Evolutionary conservation across 768 basidiomycete genomes (phyloP), one percentile per base, ranked within the genome.

Genomic region (Lactifluus hygrophoroides): DNA sequence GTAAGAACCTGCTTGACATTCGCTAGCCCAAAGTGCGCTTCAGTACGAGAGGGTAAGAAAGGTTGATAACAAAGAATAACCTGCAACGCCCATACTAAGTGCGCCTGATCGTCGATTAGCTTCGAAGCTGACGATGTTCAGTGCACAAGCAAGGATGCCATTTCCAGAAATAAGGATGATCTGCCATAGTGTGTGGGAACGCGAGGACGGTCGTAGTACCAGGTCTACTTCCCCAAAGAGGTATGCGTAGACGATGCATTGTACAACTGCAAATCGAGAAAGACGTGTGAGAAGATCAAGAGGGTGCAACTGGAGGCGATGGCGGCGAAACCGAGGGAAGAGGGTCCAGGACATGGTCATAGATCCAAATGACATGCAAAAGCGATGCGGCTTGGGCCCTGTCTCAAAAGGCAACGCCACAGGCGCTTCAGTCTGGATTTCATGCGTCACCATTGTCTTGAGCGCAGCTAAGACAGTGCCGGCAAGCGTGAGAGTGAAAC

Each of bases 1-100:
- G 94, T 95, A 66, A 96, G 69, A 10, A 94, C 94, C 68, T 96
- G 94, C 71, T 97, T 97, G 50, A 95, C 85, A 70, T 94, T 93
- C 52, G 84, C 90, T 89, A 65, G 3, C 43, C 34, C 32, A 21
- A 34, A n/a, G n/a, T 9, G 27, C 27, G 3, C 9, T 45, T 57
- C 14, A 66, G 57, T 27, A 44, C 9, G 25, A 32, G n/a, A 17
- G 32, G 1, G 30, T 17, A 10, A 14, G 30, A 42, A 14, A 35
- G 17, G 25, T 14, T 38, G 44, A 11, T 23, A 30, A 43, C 34
- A 10, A 14, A n/a, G 11, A 75, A 82, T 55, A 59, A 89, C 86
- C 87, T 59, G 91, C 90, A 47, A 95, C 92, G 10, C 88, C 90
- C 88, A 94, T 95, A 47, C 86, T 88, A 62, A 95, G 69, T 13